Percentiles rank a stretch among this genome's conserved stretches.
phyloP scores from a whole-genome alignment of 164 flowering plant species.

The Berberis thunbergii region DNA sequence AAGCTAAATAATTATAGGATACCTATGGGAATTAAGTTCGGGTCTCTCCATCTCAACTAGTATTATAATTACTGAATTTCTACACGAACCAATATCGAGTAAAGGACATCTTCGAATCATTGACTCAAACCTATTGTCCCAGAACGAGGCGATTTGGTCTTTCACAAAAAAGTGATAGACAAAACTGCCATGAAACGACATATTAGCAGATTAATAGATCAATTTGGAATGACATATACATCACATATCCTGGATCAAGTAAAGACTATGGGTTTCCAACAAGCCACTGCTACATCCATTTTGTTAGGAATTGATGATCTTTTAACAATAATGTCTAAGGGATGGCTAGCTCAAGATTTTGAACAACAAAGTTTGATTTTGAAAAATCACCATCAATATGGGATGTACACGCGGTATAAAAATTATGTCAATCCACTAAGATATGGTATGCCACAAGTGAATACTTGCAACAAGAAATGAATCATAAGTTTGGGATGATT shows the following conservation, averaged over 20 bases:
- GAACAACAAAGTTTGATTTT: no score
- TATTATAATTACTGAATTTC: no score
- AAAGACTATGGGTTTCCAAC: conserved; percentile 3
- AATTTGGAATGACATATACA: conserved; percentile 4
- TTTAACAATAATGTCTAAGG: background rate
- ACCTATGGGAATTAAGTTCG: no score
- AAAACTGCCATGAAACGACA: conserved; percentile 5
- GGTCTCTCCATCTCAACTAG: no score
- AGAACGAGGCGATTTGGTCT: background rate
- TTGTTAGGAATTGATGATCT: conserved; percentile 1
- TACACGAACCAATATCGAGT: no score
- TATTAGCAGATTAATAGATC: conserved; percentile 2
- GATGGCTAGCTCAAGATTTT: background rate
- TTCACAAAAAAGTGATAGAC: no score
- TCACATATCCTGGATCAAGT: conserved; percentile 3
- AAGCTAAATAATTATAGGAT: no score
- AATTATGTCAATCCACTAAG: conserved; percentile 1
- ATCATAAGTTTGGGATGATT: conserved; percentile 1
- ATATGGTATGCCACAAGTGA: conserved; percentile 3
- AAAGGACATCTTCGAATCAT: no score
- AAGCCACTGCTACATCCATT: no score
- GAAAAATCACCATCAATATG: background rate
- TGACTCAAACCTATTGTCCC: background rate
- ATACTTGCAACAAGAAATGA: conserved; percentile 5
- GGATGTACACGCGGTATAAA: background rate